Base-by-base conservation (phyloP, 805 yeast genomes). In the Vanderwaltozyma yarrowii region DNA sequence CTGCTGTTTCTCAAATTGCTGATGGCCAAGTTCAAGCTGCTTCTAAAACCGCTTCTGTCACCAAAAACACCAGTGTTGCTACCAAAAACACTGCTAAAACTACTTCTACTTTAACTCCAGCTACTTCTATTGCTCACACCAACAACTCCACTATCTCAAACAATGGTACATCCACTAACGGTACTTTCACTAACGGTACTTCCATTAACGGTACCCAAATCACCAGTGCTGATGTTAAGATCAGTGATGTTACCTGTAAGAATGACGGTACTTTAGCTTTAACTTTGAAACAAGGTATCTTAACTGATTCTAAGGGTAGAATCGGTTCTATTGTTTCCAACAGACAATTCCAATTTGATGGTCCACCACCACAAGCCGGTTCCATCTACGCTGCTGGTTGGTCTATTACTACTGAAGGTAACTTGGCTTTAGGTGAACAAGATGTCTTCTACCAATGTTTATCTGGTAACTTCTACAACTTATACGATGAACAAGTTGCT, bases 311-410 rank as follows among this genome's bases (percentile, higher is more conserved):
- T 15, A 48, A 62, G 41, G 78, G 77, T 33, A 73, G 84, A 69
- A 61, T 77, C 45, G 83, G 83, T 45, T 69, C 82, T 33, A 76
- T 77, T 61, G 83, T 77, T 46, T 71, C 82, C 35, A 77, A 76
- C 74, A 69, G 78, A 65, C 84, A 78, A 66, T 75, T 77, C 71
- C 83, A 77, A 64, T 77, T 76, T 53, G 82, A 78, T 56, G 82
- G 82, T 50, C 81, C 81, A 41, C 78, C 81, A 60, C 82, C 83
- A 46, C 83, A 78, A 67, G 80, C 77, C 21, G 79, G 78, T 54
- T 62, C 78, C 38, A 66, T 73, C 49, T 72, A 68, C 51, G 78
- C 80, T 45, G 71, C 71, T 33, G 79, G 79, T 45, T 72, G 78
- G 79, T 64, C 73, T 34, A 61, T 73, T 33, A 62, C 72, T 35